Percentiles rank a stretch among this genome's conserved stretches.
Conservation (phyloP, 164 flowering plant species). For the Stephania yunnanensis region DNA sequence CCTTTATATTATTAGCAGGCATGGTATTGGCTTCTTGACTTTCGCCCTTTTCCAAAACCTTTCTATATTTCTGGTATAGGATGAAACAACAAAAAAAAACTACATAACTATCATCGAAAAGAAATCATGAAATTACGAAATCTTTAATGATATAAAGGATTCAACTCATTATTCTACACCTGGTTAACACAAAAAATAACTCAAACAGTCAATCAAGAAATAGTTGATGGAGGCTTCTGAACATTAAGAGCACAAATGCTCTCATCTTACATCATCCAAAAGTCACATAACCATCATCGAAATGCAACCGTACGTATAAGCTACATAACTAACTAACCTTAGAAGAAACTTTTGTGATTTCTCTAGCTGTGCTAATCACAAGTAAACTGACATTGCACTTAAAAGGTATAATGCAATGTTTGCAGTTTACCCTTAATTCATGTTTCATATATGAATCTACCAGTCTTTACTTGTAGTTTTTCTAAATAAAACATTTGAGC, state of each 20-base stretch:
- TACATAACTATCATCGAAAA: not conserved
- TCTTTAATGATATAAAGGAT: not conserved
- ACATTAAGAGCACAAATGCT: not conserved
- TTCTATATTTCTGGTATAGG: slow-evolving; percentile 25
- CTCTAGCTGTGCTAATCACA: not conserved
- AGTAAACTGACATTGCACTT: not conserved
- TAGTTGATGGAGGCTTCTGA: not conserved
- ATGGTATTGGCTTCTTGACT: slow-evolving; percentile 4
- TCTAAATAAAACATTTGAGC: not conserved
- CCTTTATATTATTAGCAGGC: slow-evolving; percentile 1
- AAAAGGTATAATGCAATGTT: not conserved
- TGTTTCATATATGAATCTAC: not conserved
- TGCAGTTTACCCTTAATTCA: not conserved
- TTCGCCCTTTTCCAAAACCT: slow-evolving; percentile 13
- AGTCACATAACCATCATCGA: not conserved
- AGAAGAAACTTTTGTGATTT: not conserved
- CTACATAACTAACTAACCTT: not conserved
- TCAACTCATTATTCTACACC: not conserved
- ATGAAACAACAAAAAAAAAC: not conserved
- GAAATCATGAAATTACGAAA: not conserved
- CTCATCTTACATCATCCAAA: not conserved
- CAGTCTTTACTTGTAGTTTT: not conserved
- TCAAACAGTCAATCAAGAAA: not conserved
- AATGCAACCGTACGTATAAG: not conserved
- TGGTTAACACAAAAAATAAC: too few relatives aligned